phyloP scores from a whole-genome alignment of 2,329 filamentous ascomycete genomes.

The Tolypocladium ophioglossoides region DNA sequence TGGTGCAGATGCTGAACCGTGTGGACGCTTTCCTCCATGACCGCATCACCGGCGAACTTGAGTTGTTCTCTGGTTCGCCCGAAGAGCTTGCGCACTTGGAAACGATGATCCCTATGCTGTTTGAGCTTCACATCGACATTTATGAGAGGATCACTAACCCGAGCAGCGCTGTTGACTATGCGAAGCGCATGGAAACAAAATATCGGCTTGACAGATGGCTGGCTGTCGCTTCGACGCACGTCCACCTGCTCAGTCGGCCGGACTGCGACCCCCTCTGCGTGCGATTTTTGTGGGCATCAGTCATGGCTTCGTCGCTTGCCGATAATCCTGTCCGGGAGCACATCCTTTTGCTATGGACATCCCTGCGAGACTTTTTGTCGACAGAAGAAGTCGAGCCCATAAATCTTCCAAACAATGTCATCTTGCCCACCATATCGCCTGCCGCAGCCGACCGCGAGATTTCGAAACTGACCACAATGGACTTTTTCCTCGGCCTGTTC shows the following conservation, averaged over 20 bases:
- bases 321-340: constrained; percentile 46
- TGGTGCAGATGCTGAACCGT: constrained; percentile 45
- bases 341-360: constrained; percentile 47
- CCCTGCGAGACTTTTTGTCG: constrained; percentile 40
- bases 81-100: constrained; percentile 25
- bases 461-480: constrained; percentile 86
- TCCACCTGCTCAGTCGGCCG: constrained; percentile 23
- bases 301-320: constrained; percentile 40
- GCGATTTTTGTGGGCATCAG: constrained; percentile 48
- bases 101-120: constrained; percentile 43
- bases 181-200: constrained; percentile 37
- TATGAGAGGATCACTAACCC: constrained; percentile 49
- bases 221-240: constrained; percentile 34
- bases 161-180: constrained; percentile 40
- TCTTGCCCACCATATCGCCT: constrained; percentile 79
- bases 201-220: constrained; percentile 42
- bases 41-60: constrained; percentile 32
- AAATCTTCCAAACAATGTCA: constrained; percentile 68
- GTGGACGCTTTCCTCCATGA: constrained; percentile 42
- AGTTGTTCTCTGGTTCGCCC: constrained; percentile 12
- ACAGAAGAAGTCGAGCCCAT: constrained; percentile 34
- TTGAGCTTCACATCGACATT: constrained; percentile 51
- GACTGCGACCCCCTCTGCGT: constrained; percentile 29
- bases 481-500: constrained; percentile 89
- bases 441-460: constrained; percentile 84